phyloP scores from a whole-genome alignment of 495 filamentous ascomycete species.

The Tuber umbilicatum region DNA sequence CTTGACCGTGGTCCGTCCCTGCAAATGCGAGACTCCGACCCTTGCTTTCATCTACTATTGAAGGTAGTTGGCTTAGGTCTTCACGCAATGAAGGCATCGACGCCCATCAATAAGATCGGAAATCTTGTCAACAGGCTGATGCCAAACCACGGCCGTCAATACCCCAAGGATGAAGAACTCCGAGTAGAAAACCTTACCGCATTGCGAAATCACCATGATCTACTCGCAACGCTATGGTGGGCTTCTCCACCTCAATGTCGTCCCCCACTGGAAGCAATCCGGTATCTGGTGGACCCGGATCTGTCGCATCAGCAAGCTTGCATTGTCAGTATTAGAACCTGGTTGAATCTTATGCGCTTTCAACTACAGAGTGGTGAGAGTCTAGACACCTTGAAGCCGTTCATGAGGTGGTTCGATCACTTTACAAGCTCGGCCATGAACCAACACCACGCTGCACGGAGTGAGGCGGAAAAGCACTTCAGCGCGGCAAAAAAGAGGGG shows the following conservation, averaged over 20 bases:
- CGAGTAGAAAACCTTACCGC: conserved; percentile 72
- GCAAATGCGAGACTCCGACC: conserved; percentile 59
- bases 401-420: conserved; percentile 43
- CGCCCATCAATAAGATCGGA: conserved; percentile 58
- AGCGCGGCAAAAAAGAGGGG: conserved; percentile 41
- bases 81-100: conserved; percentile 49
- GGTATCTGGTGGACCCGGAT: conserved; percentile 68
- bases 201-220: conserved; percentile 85
- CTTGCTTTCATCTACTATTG: conserved; percentile 88
- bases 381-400: conserved; percentile 36
- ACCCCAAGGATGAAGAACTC: conserved; percentile 73
- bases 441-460: conserved; percentile 56
- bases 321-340: conserved; percentile 71
- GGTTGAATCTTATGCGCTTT: conserved; percentile 71
- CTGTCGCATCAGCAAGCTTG: conserved; percentile 80
- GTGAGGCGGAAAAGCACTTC: conserved; percentile 56
- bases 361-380: conserved; percentile 42
- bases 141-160: conserved; percentile 80
- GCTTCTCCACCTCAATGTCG: conserved; percentile 64
- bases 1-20: conserved; percentile 59
- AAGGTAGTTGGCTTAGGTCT: conserved; percentile 73
- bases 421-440: conserved; percentile 52
- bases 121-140: conserved; percentile 72
- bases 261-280: conserved; percentile 64
- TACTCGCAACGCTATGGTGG: conserved; percentile 85